Conservation (phyloP, 257 asterid species). For the Nicotiana sylvestris region DNA sequence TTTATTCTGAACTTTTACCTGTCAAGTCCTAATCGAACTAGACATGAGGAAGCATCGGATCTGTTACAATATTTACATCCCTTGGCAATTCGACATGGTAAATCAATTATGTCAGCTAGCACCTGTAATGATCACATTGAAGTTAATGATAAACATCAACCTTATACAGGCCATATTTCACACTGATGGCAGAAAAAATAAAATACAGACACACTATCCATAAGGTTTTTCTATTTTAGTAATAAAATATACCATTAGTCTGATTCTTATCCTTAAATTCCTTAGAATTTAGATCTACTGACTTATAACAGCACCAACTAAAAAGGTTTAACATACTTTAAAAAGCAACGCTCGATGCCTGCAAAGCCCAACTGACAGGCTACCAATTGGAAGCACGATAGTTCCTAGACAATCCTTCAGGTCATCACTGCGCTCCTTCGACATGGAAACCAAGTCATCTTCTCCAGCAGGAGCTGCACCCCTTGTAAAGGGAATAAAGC, state of each 20-base stretch:
- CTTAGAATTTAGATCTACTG: neutral
- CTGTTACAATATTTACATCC: constrained; percentile 85
- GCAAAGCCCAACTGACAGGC: constrained; percentile 72
- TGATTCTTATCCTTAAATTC: neutral
- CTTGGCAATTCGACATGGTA: constrained; percentile 95
- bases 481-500: constrained; percentile 44
- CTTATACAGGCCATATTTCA: neutral
- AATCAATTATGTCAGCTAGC: constrained; percentile 80
- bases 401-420: constrained; percentile 82
- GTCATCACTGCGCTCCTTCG: constrained; percentile 80
- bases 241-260: neutral
- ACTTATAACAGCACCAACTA: neutral
- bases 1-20: constrained; percentile 46
- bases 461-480: constrained; percentile 65
- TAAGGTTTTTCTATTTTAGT: neutral
- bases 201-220: neutral
- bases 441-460: constrained; percentile 49
- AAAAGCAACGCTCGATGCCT: constrained; percentile 82
- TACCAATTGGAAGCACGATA: constrained; percentile 78
- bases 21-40: constrained; percentile 80
- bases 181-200: neutral
- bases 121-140: constrained; percentile 51
- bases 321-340: constrained; percentile 49
- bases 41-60: constrained; percentile 90
- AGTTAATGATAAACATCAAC: constrained; percentile 10